Percentiles rank a stretch among this genome's conserved stretches.
phyloP scores from a whole-genome alignment of 163 green algal species.

The Chlorella variabilis region DNA sequence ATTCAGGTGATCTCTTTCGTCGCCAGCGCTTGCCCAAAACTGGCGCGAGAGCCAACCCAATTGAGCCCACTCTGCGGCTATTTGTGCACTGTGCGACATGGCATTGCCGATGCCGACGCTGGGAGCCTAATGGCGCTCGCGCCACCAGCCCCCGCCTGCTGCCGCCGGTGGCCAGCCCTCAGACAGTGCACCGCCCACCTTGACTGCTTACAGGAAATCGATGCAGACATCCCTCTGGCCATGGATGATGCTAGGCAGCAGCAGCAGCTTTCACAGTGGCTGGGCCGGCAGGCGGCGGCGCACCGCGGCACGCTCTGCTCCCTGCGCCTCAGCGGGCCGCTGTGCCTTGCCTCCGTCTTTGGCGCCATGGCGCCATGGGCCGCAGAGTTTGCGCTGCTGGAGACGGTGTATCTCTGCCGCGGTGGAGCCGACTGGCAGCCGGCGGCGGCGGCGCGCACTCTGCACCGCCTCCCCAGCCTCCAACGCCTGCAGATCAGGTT shows the following conservation, averaged over 20 bases:
- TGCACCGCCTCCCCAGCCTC: slow-evolving; percentile 15
- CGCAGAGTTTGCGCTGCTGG: not conserved
- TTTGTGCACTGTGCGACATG: too few relatives aligned
- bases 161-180: too few relatives aligned
- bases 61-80: too few relatives aligned
- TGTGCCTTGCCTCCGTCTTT: slow-evolving; percentile 25
- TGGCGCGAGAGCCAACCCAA: too few relatives aligned
- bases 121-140: too few relatives aligned
- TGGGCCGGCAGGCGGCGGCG: not conserved
- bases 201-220: slow-evolving; percentile 36
- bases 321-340: slow-evolving; percentile 7
- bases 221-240: not conserved
- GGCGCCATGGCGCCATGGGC: not conserved
- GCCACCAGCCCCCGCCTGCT: too few relatives aligned
- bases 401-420: slow-evolving; percentile 5
- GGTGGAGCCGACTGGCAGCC: slow-evolving; percentile 11
- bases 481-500: slow-evolving; percentile 8
- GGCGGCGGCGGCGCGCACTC: not conserved
- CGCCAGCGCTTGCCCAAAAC: too few relatives aligned
- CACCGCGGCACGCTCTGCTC: not conserved
- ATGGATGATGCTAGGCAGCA: not conserved
- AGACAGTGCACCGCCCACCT: too few relatives aligned
- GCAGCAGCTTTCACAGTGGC: not conserved
- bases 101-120: too few relatives aligned
- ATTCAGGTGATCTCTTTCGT: too few relatives aligned